Percentiles rank a stretch among this genome's conserved stretches.
These are phyloP conservation scores for Citrus trifoliata DNA, from an alignment of 345 rosid genomes.

Conservation along the genomic window DNA sequence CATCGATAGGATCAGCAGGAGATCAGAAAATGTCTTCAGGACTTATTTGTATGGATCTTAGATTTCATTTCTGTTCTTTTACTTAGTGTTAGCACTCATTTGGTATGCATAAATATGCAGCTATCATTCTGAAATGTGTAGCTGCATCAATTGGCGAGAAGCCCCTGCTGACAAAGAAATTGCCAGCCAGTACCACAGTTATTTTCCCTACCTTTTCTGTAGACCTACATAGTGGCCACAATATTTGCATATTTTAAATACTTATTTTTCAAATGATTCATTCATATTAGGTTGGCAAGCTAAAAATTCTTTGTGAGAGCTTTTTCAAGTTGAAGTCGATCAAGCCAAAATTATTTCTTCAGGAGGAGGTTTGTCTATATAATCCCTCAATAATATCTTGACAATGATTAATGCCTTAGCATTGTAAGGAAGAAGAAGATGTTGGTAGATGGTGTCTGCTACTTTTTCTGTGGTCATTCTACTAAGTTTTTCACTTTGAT, in stretches of 20 bases:
- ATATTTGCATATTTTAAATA: not conserved
- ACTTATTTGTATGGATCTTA: constrained; percentile 52
- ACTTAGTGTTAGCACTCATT: not conserved
- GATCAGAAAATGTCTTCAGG: constrained; percentile 87
- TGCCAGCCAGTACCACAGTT: constrained; percentile 86
- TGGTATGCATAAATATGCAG: constrained; percentile 42
- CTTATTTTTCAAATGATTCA: not conserved
- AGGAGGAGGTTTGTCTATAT: constrained; percentile 62
- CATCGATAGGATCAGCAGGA: constrained; percentile 43
- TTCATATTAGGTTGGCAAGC: constrained; percentile 67
- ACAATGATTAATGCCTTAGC: not conserved
- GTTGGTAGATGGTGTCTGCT: not conserved
- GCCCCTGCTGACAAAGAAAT: constrained; percentile 62
- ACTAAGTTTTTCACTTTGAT: not conserved
- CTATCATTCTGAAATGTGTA: constrained; percentile 72
- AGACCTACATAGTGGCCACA: not conserved
- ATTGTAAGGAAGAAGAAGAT: not conserved
- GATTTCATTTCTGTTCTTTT: not conserved
- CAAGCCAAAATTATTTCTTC: constrained; percentile 55
- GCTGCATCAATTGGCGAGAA: constrained; percentile 90
- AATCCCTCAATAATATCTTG: not conserved
- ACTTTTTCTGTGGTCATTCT: not conserved
- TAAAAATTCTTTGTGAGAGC: constrained; percentile 75
- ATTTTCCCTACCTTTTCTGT: constrained; percentile 16
- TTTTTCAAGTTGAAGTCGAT: constrained; percentile 65